phyloP scores from a whole-genome alignment of 2,329 filamentous ascomycete genomes.

The Tolypocladium paradoxum region DNA sequence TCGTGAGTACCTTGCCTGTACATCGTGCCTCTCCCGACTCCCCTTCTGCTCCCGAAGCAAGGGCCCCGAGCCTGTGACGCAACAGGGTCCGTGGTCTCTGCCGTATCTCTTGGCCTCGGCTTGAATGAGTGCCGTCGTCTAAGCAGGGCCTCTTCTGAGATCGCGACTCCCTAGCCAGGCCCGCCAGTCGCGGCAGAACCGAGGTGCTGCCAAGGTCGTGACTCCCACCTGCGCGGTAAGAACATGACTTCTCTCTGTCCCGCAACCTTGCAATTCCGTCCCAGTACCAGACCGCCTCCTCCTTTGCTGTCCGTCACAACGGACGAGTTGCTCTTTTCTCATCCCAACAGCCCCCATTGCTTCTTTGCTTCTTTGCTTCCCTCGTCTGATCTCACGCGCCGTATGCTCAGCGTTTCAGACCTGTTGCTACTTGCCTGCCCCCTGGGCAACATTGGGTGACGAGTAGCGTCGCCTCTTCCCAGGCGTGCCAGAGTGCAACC shows the following conservation, averaged over 20 bases:
- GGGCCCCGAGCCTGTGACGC: neutral
- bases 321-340: constrained; percentile 14
- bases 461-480: neutral
- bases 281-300: constrained; percentile 1
- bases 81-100: neutral
- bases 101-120: neutral
- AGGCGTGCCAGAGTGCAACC: neutral
- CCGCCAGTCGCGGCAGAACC: neutral
- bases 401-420: constrained; percentile 5
- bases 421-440: constrained; percentile 17
- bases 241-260: neutral
- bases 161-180: neutral
- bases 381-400: constrained; percentile 3
- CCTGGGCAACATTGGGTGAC: constrained; percentile 1
- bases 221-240: neutral
- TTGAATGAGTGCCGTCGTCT: neutral
- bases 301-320: constrained; percentile 3
- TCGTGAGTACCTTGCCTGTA: neutral
- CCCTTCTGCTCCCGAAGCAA: neutral
- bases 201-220: neutral
- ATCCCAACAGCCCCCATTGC: constrained; percentile 1
- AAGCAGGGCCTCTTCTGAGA: neutral
- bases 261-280: neutral
- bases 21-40: neutral
- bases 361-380: constrained; percentile 14